Evolutionary conservation across 177 flowering plant genomes (phyloP).

Genomic region (Vitis hybrid): DNA sequence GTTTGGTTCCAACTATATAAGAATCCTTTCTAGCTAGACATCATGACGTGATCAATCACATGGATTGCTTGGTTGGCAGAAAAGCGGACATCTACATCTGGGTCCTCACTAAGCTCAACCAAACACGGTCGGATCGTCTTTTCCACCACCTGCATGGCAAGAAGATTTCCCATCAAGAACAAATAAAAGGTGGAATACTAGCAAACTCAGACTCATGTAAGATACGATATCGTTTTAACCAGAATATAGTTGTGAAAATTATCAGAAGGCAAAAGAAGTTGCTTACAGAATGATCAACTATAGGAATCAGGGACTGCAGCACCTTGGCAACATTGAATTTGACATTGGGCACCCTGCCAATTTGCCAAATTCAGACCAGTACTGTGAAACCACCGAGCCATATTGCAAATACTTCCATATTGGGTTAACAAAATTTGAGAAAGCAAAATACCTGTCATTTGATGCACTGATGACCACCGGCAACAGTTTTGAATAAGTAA

Average conservation of each 20-base stretch:
- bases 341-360: constrained; percentile 52
- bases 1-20: too few species aligned
- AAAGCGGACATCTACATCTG: constrained; percentile 87
- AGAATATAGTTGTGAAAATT: too few species aligned
- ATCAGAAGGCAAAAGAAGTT: not conserved
- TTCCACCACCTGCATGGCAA: constrained; percentile 69
- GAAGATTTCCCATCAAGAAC: not conserved
- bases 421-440: not conserved
- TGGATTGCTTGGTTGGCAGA: constrained; percentile 82
- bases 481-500: constrained; percentile 73
- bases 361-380: not conserved
- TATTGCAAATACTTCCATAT: not conserved
- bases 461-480: constrained; percentile 68
- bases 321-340: constrained; percentile 53
- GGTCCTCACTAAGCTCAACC: constrained; percentile 84
- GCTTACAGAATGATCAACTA: constrained; percentile 84
- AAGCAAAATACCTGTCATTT: constrained; percentile 64
- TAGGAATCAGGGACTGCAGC: constrained; percentile 76
- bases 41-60: constrained; percentile 62
- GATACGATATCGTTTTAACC: not conserved
- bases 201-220: not conserved
- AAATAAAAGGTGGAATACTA: not conserved
- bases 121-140: constrained; percentile 70
- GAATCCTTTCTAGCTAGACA: constrained; percentile 49
- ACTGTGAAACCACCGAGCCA: not conserved